These are phyloP conservation scores for Sugiyamaella smithiae DNA, from an alignment of 805 yeast genomes.

Conservation along the genomic window DNA sequence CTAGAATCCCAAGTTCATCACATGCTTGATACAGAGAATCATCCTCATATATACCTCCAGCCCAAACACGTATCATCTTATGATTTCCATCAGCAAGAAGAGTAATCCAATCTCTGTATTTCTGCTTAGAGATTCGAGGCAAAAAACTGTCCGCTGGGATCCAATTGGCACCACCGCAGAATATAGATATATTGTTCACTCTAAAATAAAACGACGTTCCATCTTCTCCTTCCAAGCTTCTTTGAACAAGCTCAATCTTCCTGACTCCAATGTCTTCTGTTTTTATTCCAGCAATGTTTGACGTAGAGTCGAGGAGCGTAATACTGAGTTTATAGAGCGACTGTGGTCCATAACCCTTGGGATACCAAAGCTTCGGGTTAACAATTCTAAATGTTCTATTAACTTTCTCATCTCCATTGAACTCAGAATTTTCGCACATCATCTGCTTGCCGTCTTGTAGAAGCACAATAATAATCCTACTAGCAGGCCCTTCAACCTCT, in stretches of 20 bases:
- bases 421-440: too few relatives aligned
- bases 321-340: conserved; percentile 31
- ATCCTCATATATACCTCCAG: conserved; percentile 45
- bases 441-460: too few relatives aligned
- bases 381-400: conserved; percentile 18
- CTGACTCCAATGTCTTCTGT: conserved; percentile 41
- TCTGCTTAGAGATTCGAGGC: conserved; percentile 32
- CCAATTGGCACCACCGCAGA: conserved; percentile 44
- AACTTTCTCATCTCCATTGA: too few relatives aligned
- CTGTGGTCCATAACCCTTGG: conserved; percentile 39
- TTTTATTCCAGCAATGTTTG: too few relatives aligned
- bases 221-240: conserved; percentile 28
- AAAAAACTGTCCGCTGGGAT: conserved; percentile 44
- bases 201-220: conserved; percentile 43
- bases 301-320: conserved; percentile 1
- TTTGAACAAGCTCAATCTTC: conserved; percentile 41
- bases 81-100: conserved; percentile 40
- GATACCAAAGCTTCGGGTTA: conserved; percentile 41
- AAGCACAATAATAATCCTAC: too few relatives aligned
- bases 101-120: conserved; percentile 37
- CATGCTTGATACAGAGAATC: conserved; percentile 43
- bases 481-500: too few relatives aligned
- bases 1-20: conserved; percentile 43
- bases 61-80: conserved; percentile 47
- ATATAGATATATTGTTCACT: conserved; percentile 40